These are phyloP conservation scores for Neofusicoccum laricinum DNA, from an alignment of 2,329 filamentous ascomycete species.

Conservation along the genomic window DNA sequence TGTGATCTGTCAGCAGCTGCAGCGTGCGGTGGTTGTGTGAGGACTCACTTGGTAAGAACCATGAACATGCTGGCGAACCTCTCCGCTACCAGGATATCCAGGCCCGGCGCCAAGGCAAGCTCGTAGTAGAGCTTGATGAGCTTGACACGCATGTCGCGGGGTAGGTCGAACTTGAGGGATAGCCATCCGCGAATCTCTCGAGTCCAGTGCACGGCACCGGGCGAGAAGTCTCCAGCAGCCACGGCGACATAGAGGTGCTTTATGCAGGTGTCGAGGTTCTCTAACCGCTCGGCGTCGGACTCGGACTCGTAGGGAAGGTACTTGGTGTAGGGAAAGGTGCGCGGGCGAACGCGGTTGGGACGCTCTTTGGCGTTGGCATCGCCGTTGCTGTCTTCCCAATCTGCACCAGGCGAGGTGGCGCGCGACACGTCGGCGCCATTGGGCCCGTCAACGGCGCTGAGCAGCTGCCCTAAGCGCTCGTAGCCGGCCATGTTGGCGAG, in stretches of 20 bases:
- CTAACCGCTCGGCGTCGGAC: slow-evolving; percentile 71
- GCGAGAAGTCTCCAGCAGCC: slow-evolving; percentile 88
- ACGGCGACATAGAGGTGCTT: slow-evolving; percentile 92
- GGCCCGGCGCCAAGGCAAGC: slow-evolving; percentile 81
- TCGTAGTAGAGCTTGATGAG: slow-evolving; percentile 93
- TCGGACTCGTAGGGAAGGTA: slow-evolving; percentile 89
- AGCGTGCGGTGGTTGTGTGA: neutral
- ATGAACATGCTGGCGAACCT: slow-evolving; percentile 97
- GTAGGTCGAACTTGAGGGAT: slow-evolving; percentile 94
- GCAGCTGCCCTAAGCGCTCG: slow-evolving; percentile 43
- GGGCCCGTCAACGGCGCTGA: slow-evolving; percentile 32
- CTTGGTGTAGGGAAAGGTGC: slow-evolving; percentile 90
- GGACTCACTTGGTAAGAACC: slow-evolving; percentile 80
- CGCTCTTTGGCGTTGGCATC: slow-evolving; percentile 46
- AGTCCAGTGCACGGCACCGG: slow-evolving; percentile 94
- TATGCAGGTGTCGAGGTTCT: slow-evolving; percentile 79
- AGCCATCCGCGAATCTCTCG: slow-evolving; percentile 94
- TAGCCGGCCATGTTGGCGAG: slow-evolving; percentile 32
- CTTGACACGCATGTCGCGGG: slow-evolving; percentile 75
- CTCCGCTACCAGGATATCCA: slow-evolving; percentile 79
- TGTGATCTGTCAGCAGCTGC: slow-evolving; percentile 34
- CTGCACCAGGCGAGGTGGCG: slow-evolving; percentile 76
- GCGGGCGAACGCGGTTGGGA: slow-evolving; percentile 69
- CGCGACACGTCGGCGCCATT: slow-evolving; percentile 69
- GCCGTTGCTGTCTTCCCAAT: slow-evolving; percentile 55